These are phyloP conservation scores for Vigna trinervia DNA, from an alignment of 306 rosid species.

Conservation along the genomic window DNA sequence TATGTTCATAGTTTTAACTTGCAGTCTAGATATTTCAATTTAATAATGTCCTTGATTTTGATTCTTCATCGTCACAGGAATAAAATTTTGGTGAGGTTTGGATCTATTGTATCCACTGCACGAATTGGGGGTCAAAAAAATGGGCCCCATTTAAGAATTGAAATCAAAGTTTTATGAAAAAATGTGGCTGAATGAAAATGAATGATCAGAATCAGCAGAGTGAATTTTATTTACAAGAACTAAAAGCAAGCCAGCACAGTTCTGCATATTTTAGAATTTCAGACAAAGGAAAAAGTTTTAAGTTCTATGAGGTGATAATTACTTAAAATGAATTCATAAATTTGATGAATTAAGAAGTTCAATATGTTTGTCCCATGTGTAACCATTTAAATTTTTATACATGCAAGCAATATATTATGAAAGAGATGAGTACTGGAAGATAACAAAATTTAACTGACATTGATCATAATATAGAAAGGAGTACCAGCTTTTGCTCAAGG, in stretches of 20 bases:
- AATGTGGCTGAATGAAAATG: background rate
- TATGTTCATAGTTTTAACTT: background rate
- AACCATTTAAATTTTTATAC: slow-evolving; percentile 1
- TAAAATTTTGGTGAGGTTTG: background rate
- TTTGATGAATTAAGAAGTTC: background rate
- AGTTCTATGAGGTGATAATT: background rate
- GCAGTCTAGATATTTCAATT: background rate
- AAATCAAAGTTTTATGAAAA: background rate
- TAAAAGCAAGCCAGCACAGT: background rate
- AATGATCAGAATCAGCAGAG: background rate
- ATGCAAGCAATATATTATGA: slow-evolving; percentile 3
- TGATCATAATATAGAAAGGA: background rate
- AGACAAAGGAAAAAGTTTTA: slow-evolving; percentile 3
- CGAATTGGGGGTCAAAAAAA: background rate
- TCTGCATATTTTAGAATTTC: slow-evolving; percentile 8
- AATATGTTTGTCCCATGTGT: background rate
- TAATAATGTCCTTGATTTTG: background rate
- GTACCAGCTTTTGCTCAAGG: slow-evolving; percentile 73
- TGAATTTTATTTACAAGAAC: background rate
- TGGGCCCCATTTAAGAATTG: background rate
- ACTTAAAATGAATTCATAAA: slow-evolving; percentile 17
- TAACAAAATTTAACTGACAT: slow-evolving; percentile 1
- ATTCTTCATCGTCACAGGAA: background rate
- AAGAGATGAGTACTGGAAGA: background rate
- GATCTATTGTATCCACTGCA: background rate